Conservation (phyloP, 768 basidiomycete species). For the Chalciporus chontae region DNA sequence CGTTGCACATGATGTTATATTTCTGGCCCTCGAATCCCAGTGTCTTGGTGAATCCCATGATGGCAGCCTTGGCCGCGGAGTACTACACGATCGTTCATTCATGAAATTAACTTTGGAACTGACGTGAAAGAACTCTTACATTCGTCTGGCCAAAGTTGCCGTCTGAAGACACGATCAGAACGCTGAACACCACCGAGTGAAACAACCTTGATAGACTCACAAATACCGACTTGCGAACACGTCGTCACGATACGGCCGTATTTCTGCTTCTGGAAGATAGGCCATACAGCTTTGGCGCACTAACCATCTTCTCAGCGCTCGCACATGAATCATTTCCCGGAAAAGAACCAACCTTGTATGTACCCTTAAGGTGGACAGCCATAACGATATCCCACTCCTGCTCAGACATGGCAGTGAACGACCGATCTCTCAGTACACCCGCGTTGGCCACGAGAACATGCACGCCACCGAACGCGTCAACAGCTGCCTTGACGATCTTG, state of each 20-base stretch:
- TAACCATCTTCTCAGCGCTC: slow-evolving; percentile 27
- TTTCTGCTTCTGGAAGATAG: slow-evolving; percentile 93
- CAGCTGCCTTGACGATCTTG: slow-evolving; percentile 77
- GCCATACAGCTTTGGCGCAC: slow-evolving; percentile 96
- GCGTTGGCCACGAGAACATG: slow-evolving; percentile 92
- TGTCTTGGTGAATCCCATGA: slow-evolving; percentile 86
- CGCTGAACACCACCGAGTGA: background rate
- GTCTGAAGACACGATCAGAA: slow-evolving; percentile 43
- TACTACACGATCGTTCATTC: slow-evolving; percentile 45
- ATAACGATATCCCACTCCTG: slow-evolving; percentile 94
- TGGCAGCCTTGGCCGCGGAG: slow-evolving; percentile 88
- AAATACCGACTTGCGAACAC: slow-evolving; percentile 89
- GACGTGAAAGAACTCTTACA: slow-evolving; percentile 33
- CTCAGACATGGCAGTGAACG: slow-evolving; percentile 84
- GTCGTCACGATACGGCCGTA: slow-evolving; percentile 95
- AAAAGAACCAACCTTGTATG: slow-evolving; percentile 63
- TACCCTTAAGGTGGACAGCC: slow-evolving; percentile 84
- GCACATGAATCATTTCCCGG: background rate
- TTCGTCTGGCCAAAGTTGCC: slow-evolving; percentile 97
- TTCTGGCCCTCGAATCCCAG: slow-evolving; percentile 90
- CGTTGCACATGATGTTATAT: slow-evolving; percentile 87
- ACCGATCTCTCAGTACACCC: slow-evolving; percentile 91
- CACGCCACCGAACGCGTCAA: slow-evolving; percentile 84
- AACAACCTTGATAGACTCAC: slow-evolving; percentile 53
- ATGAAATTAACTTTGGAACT: background rate